Base-by-base conservation (phyloP, 2,329 filamentous ascomycete species). In the Myrmaecium sp. region DNA sequence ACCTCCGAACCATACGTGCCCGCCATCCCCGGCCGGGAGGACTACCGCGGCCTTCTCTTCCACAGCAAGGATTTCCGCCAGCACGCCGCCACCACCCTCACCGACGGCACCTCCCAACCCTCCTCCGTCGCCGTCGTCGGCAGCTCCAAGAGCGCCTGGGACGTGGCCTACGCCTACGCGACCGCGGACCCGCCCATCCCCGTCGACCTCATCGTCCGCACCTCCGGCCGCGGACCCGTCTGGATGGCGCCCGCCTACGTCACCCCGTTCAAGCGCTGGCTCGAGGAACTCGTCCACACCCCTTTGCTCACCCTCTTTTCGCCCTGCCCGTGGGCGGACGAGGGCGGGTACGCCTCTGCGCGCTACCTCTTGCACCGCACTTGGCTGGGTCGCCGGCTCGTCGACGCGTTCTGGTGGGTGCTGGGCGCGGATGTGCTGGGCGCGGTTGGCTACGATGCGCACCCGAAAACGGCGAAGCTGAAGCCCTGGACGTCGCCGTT, bases 231-330 rank as follows among this genome's bases (percentile, higher is more conserved):
- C 31, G 70, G 72, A 0, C 68, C 72, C 0, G 53, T 57, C 0
- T 76, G 62, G 60, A 64, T 76, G 46, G 49, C 65, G 0, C 65
- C 66, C 1, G 49, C 64, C 2, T 69, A 68, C 29, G 70, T 79
- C 10, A 77, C 74, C 1, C 72, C 73, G 0, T 42, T 77, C n/a
- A 73, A 73, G 44, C 63, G 62, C 31, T 70, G 67, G 62, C 52
- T 80, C 0, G 75, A 82, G 47, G 69, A 74, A 38, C 59, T 82
- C 4, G 62, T 74, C 4, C 64, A 66, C 17, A 74, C 67, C 0
- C 69, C 78, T 0, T 60, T 77, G 35, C 51, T 83, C 28, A 76
- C 69, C 2, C 82, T 74, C 70, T 70, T 84, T 47, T 73, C 67
- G 27, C 78, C 79, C 0, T 83, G 76, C 42, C 62, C 76, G 9